phyloP scores from a whole-genome alignment of 169 alveolate species.

The Theileria annulata region DNA sequence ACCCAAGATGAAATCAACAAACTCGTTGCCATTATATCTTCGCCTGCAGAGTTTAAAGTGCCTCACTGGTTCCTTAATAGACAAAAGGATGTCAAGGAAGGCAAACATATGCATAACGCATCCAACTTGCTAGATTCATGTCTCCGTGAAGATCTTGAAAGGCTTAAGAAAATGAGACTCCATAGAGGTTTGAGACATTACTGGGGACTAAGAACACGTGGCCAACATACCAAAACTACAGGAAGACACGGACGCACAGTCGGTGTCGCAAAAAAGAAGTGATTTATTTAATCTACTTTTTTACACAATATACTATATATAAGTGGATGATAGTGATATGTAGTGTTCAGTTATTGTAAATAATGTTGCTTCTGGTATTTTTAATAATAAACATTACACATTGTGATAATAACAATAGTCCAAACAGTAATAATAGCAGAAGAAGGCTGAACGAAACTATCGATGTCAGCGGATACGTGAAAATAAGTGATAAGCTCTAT shows the following conservation, averaged over 20 bases:
- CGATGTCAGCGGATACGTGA: slow-evolving; percentile 52
- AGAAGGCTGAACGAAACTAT: slow-evolving; percentile 13
- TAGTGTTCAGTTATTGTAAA: no score
- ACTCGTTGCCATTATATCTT: slow-evolving; percentile 83
- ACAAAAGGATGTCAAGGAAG: slow-evolving; percentile 94
- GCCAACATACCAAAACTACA: slow-evolving; percentile 99
- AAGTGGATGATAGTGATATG: no score
- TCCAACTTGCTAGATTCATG: slow-evolving; percentile 94
- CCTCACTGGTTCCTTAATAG: slow-evolving; percentile 99
- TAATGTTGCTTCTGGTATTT: no score
- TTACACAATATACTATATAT: no score
- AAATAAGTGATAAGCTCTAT: slow-evolving; percentile 36
- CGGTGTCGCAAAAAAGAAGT: slow-evolving; percentile 96
- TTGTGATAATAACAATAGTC: no score
- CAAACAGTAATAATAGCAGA: no score
- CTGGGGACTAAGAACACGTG: slow-evolving; percentile 98
- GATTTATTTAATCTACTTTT: slow-evolving; percentile 9
- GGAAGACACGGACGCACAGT: slow-evolving; percentile 99
- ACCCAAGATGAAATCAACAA: slow-evolving; percentile 92
- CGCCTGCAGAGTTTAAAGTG: slow-evolving; percentile 93
- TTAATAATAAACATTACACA: no score
- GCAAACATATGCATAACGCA: slow-evolving; percentile 90
- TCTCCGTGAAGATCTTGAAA: slow-evolving; percentile 98
- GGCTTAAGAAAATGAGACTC: slow-evolving; percentile 95
- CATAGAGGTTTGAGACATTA: slow-evolving; percentile 98